These are phyloP conservation scores for Alternaria brassicicola DNA, from an alignment of 2,329 filamentous ascomycete genomes.

Conservation along the genomic window DNA sequence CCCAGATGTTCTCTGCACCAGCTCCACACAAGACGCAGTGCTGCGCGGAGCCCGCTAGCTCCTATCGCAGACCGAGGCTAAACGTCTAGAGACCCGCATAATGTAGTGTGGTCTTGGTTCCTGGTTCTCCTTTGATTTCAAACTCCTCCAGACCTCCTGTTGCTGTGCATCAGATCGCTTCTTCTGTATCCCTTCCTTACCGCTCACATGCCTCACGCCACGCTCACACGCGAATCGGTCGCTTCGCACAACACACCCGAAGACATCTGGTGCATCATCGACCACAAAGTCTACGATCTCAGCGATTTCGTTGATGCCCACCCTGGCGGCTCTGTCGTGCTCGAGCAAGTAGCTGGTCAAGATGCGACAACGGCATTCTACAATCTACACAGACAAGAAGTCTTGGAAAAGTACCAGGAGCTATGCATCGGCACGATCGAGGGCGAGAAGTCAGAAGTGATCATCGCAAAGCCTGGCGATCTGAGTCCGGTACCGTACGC, in stretches of 20 bases:
- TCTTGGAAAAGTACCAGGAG: conserved; percentile 78
- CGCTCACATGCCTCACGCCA: conserved; percentile 38
- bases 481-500: conserved; percentile 81
- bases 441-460: conserved; percentile 76
- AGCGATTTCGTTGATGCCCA: conserved; percentile 86
- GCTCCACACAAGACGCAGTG: conserved; percentile 22
- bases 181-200: not conserved
- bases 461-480: conserved; percentile 72
- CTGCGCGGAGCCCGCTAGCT: conserved; percentile 26
- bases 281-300: conserved; percentile 85
- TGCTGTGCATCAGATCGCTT: not conserved
- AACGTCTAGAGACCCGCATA: conserved; percentile 9
- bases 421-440: conserved; percentile 77
- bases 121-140: conserved; percentile 3
- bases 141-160: not conserved
- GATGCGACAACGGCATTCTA: conserved; percentile 87
- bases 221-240: conserved; percentile 65
- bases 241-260: conserved; percentile 77
- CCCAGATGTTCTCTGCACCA: conserved; percentile 21
- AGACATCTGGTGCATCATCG: conserved; percentile 82
- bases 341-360: conserved; percentile 78
- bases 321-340: conserved; percentile 79
- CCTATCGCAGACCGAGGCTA: conserved; percentile 24
- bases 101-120: conserved; percentile 15
- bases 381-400: conserved; percentile 89